Evolutionary conservation across 352 stramenopile species (phyloP), one percentile per base, ranked within the genome.

Genomic region (Globisporangium rhizosaccharum): DNA sequence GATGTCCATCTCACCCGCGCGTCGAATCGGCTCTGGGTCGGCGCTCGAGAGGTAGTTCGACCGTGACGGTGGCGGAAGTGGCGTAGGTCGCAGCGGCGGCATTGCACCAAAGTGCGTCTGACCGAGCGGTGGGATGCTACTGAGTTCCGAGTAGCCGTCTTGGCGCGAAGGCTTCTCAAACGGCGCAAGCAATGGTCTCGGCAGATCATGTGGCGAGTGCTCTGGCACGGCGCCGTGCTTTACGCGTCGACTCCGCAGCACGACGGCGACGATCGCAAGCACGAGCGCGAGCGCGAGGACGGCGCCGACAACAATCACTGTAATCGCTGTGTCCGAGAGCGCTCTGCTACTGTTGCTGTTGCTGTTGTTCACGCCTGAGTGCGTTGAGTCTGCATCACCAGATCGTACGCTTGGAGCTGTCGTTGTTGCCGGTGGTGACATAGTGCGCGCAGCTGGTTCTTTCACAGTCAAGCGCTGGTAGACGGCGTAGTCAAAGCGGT

Each of bases 401-500:
- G 17, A 14, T 12, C 44, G 44, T 49, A 15, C 20, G 44, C 5
- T 26, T 33, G 61, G 51, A 0, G 53, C 30, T 39, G 42, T 44
- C 20, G 56, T 41, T 7, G 50, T 42, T 14, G 51, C 3, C 10
- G 47, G 6, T 39, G 11, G 14, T 26, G 23, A 3, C 3, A 0
- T 33, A 6, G 28, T 33, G 3, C 28, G 28, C 6, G 37, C 30
- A 8, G 45, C 30, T 17, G 26, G 46, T 23, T 61, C 58, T 18
- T 63, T 56, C n/a, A 72, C 59, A 10, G 59, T 65, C 17, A 72
- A 12, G 17, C 57, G 54, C n/a, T 57, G 30, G 56, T 70, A 75
- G n/a, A 70, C 68, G 9, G 57, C 68, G 25, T 61, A 72, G 56
- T 75, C 68, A 28, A 62, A 66, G 37, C 68, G 68, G 50, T 65